Evolutionary conservation across 805 yeast species (phyloP).

Genomic region (Candida hispaniensis): DNA sequence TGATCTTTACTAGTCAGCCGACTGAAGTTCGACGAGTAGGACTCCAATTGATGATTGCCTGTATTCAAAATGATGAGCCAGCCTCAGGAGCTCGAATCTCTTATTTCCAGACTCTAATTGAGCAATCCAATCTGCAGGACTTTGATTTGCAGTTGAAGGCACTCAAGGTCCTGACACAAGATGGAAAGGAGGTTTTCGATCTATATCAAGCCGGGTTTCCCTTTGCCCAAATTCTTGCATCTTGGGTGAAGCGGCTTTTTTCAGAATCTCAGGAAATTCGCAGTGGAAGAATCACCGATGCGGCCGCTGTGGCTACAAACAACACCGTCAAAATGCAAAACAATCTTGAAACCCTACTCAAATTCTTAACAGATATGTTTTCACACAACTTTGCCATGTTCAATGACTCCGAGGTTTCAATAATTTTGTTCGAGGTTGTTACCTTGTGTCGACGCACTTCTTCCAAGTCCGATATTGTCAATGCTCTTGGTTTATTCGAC

Average conservation of each 20-base stretch:
- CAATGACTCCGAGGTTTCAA: slow-evolving; percentile 33
- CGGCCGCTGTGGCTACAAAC: slow-evolving; percentile 22
- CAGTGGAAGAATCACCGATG: slow-evolving; percentile 23
- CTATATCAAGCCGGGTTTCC: slow-evolving; percentile 38
- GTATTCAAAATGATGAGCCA: slow-evolving; percentile 45
- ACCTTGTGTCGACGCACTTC: slow-evolving; percentile 35
- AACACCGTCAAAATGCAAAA: slow-evolving; percentile 25
- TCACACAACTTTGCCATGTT: slow-evolving; percentile 39
- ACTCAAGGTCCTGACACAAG: slow-evolving; percentile 38
- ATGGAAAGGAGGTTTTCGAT: slow-evolving; percentile 44
- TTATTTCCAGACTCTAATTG: slow-evolving; percentile 52
- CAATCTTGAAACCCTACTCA: slow-evolving; percentile 28
- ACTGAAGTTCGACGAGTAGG: slow-evolving; percentile 38
- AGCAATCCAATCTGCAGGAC: slow-evolving; percentile 40
- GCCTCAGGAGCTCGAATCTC: slow-evolving; percentile 40
- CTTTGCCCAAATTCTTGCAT: slow-evolving; percentile 30
- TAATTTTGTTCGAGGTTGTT: slow-evolving; percentile 30
- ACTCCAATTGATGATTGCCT: slow-evolving; percentile 41
- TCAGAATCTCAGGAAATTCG: slow-evolving; percentile 26
- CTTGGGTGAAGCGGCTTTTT: slow-evolving; percentile 31
- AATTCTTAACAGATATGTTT: slow-evolving; percentile 36
- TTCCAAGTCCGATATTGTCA: slow-evolving; percentile 30
- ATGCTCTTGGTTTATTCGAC: slow-evolving; percentile 35
- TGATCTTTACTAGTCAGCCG: slow-evolving; percentile 35
- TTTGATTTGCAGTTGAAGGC: slow-evolving; percentile 41